Base-by-base conservation (phyloP, 2,329 filamentous ascomycete species). In the Mycosphaerella sp. region DNA sequence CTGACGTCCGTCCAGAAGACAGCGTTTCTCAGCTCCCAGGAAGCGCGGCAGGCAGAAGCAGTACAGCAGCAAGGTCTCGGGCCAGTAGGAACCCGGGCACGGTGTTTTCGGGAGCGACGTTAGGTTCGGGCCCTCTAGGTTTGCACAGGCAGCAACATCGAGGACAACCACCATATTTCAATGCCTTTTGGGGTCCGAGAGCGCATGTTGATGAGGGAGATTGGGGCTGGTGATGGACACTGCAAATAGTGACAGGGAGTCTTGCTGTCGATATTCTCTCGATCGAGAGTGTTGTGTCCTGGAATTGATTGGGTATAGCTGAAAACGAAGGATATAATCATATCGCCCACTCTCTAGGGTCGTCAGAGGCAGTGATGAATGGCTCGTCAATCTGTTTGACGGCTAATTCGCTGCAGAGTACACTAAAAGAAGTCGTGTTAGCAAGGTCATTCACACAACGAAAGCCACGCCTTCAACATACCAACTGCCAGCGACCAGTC, bases 381-480 rank as follows among this genome's bases (percentile, higher is more conserved):
- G 93, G 90, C 72, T 95, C 89, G 62, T 96, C 89, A 52, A 98
- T 88, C 64, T 87, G 81, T 73, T 90, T 94, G 65, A 98, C 95
- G 2, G 91, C 93, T 71, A 94, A 82, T 59, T 98, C 93, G 66
- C 89, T 90, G 70, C 93, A 98, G 16, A 98, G 74, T 49, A 97
- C 89, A 75, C 90, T 58, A 16, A 12, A 12, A 25, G 21, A 21
- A 13, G 1, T n/a, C 7, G 21, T 25, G 45, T 57, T 35, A 57
- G 52, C 93, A 41, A 8, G 35, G 52, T 32, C 21, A 14, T 7
- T 2, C 10, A 13, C 2, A 60, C 25, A 41, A 16, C 18, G 10
- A 30, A 9, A 16, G 30, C 25, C 28, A 75, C 78, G 25, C 6
- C 21, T 25, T 25, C 12, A 6, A 51, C 53, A 35, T 37, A 58